Base-by-base conservation (phyloP, 768 basidiomycete species). In the Naganishia vaughanmartiniae region DNA sequence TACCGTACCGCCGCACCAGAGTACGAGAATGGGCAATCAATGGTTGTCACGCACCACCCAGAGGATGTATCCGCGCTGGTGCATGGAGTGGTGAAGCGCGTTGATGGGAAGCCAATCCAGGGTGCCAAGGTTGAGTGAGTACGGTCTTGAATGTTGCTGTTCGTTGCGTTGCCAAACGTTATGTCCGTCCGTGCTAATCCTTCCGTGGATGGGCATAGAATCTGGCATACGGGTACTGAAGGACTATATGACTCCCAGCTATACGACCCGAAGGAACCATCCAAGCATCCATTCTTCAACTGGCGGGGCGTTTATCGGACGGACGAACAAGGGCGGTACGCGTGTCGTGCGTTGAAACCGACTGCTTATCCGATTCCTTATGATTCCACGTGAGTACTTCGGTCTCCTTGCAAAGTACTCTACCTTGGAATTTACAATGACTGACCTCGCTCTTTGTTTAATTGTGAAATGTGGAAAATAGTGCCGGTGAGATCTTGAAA, bases 331-430 rank as follows among this genome's bases (percentile, higher is more conserved):
- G 77, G 77, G 4, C 26, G 63, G 4, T 78, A 76, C 66, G 58
- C 34, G 12, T 33, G 70, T 21, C 46, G 70, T 51, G 71, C 72
- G 54, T 66, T 78, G 11, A 68, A 70, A 24, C 73, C 76, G 11
- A 74, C 71, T 0, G 67, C 76, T 15, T 76, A 76, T 68, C 73
- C 77, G 1, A 76, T 78, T 28, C 76, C 77, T 10, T 77, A 54
- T 71, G 76, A 76, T 69, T n/a, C 10, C 26, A 11, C 67, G 66
- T 67, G 54, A 54, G 66, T 67, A 24, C 15, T 7, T 7, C 15
- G 39, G 15, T 15, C 15, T 42, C 9, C 15, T 21, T 7, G 54
- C 24, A 21, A 12, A 46, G 11, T 12, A n/a, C 48, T 24, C 46
- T 55, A 45, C 17, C 42, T 7, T 46, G 33, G n/a, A n/a, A n/a